phyloP scores from a whole-genome alignment of 495 filamentous ascomycete species.

The Aspergillus campestris region DNA sequence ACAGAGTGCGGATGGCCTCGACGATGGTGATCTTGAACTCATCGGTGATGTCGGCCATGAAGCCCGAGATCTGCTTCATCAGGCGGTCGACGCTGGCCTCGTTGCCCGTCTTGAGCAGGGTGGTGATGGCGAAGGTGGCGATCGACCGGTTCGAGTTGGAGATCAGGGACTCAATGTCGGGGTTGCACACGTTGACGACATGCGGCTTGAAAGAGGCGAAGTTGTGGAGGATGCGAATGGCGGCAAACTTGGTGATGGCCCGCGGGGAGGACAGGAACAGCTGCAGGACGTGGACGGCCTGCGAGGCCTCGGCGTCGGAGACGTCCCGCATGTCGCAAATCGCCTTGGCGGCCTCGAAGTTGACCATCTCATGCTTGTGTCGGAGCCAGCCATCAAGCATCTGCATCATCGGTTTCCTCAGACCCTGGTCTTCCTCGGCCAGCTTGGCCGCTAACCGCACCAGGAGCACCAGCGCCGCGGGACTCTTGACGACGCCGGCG shows the following conservation, averaged over 20 bases:
- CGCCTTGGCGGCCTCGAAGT: conserved; percentile 97
- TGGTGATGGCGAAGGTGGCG: conserved; percentile 96
- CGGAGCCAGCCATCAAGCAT: conserved; percentile 92
- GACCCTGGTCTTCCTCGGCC: conserved; percentile 80
- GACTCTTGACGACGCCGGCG: conserved; percentile 87
- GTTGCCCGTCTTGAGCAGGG: conserved; percentile 94
- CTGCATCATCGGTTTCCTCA: conserved; percentile 91
- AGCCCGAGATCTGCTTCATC: conserved; percentile 96
- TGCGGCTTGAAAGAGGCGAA: conserved; percentile 93
- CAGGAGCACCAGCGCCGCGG: conserved; percentile 82
- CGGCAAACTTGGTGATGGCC: conserved; percentile 95
- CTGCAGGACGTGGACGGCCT: conserved; percentile 91
- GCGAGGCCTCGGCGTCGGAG: conserved; percentile 80
- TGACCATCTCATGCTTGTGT: conserved; percentile 99
- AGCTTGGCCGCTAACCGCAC: conserved; percentile 91
- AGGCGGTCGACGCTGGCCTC: conserved; percentile 93
- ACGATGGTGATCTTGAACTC: conserved; percentile 99
- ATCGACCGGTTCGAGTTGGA: conserved; percentile 96
- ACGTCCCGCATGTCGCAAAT: conserved; percentile 93
- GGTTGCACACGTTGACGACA: conserved; percentile 88
- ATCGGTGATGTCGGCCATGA: conserved; percentile 97
- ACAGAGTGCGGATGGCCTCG: conserved; percentile 91
- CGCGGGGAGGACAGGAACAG: conserved; percentile 95
- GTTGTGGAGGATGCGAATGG: conserved; percentile 92
- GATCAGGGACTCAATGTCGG: conserved; percentile 91